Percentiles rank a stretch among this genome's conserved stretches.
These are phyloP conservation scores for Aquilaria malaccensis DNA, from an alignment of 345 rosid genomes.

Conservation along the genomic window DNA sequence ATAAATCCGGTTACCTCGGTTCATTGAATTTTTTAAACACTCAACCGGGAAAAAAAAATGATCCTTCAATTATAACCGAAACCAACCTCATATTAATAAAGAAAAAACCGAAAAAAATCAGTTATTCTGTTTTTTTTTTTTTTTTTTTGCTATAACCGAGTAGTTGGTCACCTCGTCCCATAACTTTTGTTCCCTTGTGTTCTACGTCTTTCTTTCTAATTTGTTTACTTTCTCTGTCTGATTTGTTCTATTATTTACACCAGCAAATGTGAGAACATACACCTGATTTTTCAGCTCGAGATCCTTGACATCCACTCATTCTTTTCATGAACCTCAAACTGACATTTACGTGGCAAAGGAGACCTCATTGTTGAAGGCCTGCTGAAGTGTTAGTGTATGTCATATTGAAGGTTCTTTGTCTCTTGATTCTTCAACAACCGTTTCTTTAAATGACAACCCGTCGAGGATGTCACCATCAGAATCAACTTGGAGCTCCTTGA, in stretches of 20 bases:
- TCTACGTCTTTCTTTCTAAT: constrained; percentile 3
- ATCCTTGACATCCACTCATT: too few species aligned
- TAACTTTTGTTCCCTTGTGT: constrained; percentile 20
- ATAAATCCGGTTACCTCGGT: too few species aligned
- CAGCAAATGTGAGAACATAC: constrained; percentile 12
- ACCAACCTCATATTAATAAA: too few species aligned
- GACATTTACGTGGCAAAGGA: not conserved
- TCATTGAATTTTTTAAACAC: too few species aligned
- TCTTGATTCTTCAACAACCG: constrained; percentile 47
- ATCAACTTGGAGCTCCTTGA: constrained; percentile 86
- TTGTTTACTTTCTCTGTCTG: constrained; percentile 16
- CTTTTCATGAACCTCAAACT: not conserved
- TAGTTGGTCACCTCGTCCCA: not conserved
- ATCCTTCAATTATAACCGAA: too few species aligned
- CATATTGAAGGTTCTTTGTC: constrained; percentile 38
- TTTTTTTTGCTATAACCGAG: too few species aligned
- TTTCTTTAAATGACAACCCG: constrained; percentile 63
- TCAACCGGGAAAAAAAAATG: too few species aligned
- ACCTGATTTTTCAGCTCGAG: not conserved
- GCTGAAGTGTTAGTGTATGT: constrained; percentile 10
- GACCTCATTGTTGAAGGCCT: constrained; percentile 3
- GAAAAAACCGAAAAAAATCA: too few species aligned
- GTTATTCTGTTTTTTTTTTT: too few species aligned
- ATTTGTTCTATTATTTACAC: constrained; percentile 48
- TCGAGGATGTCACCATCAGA: constrained; percentile 70